Conservation (phyloP, 208 protist species). For the Leishmania aethiopica region DNA sequence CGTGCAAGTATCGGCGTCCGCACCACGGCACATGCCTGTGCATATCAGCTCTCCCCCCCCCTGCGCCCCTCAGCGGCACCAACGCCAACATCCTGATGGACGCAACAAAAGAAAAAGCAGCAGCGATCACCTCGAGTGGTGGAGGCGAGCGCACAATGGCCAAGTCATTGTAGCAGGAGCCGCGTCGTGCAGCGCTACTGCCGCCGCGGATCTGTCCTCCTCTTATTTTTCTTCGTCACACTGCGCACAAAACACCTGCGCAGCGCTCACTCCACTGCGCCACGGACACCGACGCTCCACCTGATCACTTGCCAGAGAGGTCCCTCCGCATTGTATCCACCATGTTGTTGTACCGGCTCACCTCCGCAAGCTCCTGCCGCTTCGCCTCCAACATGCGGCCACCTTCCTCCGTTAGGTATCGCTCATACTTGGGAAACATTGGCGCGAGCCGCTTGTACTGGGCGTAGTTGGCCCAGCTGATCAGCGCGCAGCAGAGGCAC, state of each 20-base stretch:
- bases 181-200: background rate
- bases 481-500: conserved; percentile 43
- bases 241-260: background rate
- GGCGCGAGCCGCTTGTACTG: conserved; percentile 72
- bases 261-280: background rate
- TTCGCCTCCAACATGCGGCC: conserved; percentile 76
- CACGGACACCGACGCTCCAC: background rate
- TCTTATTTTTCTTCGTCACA: background rate
- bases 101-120: background rate
- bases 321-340: conserved; percentile 73
- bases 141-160: background rate
- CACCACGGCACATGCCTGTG: background rate
- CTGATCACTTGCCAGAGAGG: conserved; percentile 28
- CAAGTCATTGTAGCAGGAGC: background rate
- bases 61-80: background rate
- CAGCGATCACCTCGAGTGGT: background rate
- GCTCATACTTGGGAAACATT: conserved; percentile 75
- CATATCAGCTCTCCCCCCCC: background rate
- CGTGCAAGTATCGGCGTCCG: background rate
- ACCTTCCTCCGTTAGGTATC: conserved; percentile 58
- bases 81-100: background rate
- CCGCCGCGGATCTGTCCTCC: background rate
- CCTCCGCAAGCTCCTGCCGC: conserved; percentile 74
- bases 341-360: conserved; percentile 83
- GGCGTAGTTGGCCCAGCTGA: conserved; percentile 74